Base-by-base conservation (phyloP, 768 basidiomycete genomes). In the Astraeus odoratus region DNA sequence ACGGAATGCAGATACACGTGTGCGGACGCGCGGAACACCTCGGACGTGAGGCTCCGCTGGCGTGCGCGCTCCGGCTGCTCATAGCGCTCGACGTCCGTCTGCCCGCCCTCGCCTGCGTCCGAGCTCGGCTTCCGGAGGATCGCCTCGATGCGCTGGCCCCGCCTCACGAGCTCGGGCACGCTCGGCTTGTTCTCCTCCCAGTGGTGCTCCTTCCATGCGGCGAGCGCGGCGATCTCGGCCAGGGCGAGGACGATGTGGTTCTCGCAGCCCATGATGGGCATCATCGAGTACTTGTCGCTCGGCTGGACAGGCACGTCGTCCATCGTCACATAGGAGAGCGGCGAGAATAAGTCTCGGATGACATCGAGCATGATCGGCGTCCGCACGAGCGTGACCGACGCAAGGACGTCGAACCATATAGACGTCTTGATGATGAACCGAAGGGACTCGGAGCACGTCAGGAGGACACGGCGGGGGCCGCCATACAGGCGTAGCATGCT, bases 331-430 rank as follows among this genome's bases (percentile, higher is more conserved):
- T 20, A 1, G 20, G 26, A 7, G 12, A 43, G 54, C 5, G 49
- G 35, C 16, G 59, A 61, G 62, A 81, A 90, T 34, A 91, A 67
- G 20, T 62, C 59, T 19, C 74, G 71, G 55, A 86, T 81, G 33
- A 73, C 68, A 3, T 54, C 25, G 30, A 83, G 63, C 60, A 88
- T 81, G 39, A 68, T 67, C 8, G 88, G 86, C 3, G 65, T 52
- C 51, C 71, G 54, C 50, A 73, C 68, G n/a, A 75, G 79, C n/a
- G 86, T 86, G 41, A 83, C 75, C 1, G 82, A 78, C 6, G 85
- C 86, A 42, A 90, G 72, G 27, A 90, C 85, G 59, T 91, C 88
- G 60, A 90, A 88, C 88, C 88, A 91, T 44, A 90, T 80, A 13
- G 84, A 79, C 22, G 87, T 83, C 63, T 87, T 87, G 65, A 89